These are phyloP conservation scores for Acacia melanoxylon DNA, from an alignment of 306 rosid species.

Conservation along the genomic window DNA sequence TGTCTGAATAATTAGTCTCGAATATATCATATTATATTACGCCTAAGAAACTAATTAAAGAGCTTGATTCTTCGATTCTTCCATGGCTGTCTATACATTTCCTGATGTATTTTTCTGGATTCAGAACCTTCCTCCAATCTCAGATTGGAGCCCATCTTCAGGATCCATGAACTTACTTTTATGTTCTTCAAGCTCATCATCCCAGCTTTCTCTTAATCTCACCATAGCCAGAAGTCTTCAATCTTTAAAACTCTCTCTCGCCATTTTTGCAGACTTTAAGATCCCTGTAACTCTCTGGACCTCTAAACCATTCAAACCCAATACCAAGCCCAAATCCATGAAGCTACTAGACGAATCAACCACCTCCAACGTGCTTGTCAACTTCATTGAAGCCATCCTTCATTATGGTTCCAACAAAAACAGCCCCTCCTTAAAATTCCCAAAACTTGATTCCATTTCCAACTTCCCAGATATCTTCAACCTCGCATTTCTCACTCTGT, in stretches of 20 bases:
- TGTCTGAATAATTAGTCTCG: neutral
- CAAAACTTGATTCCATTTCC: slow-evolving; percentile 42
- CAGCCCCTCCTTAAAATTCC: slow-evolving; percentile 49
- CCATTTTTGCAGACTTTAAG: slow-evolving; percentile 61
- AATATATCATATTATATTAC: neutral
- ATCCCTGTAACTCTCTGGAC: slow-evolving; percentile 80
- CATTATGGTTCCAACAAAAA: slow-evolving; percentile 67
- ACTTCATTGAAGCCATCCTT: slow-evolving; percentile 66
- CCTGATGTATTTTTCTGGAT: slow-evolving; percentile 77
- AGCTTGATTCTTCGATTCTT: neutral
- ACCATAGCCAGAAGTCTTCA: slow-evolving; percentile 51
- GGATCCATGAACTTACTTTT: slow-evolving; percentile 47
- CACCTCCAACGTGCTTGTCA: slow-evolving; percentile 54
- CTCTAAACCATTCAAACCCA: slow-evolving; percentile 63
- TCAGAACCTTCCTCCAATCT: slow-evolving; percentile 70
- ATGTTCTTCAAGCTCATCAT: slow-evolving; percentile 54
- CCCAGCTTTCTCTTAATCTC: slow-evolving; percentile 76
- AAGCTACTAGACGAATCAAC: slow-evolving; percentile 44
- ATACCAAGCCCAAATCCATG: slow-evolving; percentile 13
- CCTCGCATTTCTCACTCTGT: slow-evolving; percentile 59
- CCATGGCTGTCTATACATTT: slow-evolving; percentile 60
- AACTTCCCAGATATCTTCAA: slow-evolving; percentile 64
- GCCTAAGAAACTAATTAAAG: neutral
- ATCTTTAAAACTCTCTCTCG: slow-evolving; percentile 41
- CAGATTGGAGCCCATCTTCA: slow-evolving; percentile 63